Evolutionary conservation across 2,329 filamentous ascomycete genomes (phyloP), one percentile per base, ranked within the genome.

Genomic region (Knoxdaviesia capensis): DNA sequence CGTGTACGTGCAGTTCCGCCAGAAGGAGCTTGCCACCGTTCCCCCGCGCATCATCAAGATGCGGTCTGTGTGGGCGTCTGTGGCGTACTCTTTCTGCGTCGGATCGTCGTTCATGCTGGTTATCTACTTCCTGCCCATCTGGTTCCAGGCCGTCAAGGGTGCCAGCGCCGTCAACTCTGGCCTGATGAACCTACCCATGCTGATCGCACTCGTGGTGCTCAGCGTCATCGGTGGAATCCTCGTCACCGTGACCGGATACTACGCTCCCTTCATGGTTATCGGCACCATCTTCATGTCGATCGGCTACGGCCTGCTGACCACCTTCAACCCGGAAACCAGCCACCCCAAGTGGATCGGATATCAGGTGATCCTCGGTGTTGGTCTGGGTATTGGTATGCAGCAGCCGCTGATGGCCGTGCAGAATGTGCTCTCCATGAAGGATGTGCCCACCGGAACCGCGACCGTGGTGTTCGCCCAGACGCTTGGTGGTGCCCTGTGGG

Each of bases 61-160:
- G 31, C 60, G 64, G 2, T 57, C 50, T 4, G 54, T 68, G 5
- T 48, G 52, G 11, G 50, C 55, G 0, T 53, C 52, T 0, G 49
- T 53, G 6, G 49, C 56, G 35, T 57, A 56, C 39, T 52, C 55
- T 29, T 57, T 62, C 36, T 54, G 59, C 28, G 54, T 59, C 35
- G 56, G 61, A 36, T 56, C 54, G 1, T 49, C 53, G 1, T 54
- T 57, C 42, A 46, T 55, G 31, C 43, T 50, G 1, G 45, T 49
- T 10, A 45, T 63, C 28, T 64, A 62, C 45, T 64, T 58, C 44
- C 44, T 65, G 0, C 60, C 63, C 1, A 59, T 65, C 34, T 66
- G 61, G 59, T 66, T 67, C 48, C 62, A 65, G 47, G 58, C 62
- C 5, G 59, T 66, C 10, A 55, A 63, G 34, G 59, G 57, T 6